Percentiles rank a stretch among this genome's conserved stretches.
phyloP scores from a whole-genome alignment of 2,329 filamentous ascomycete genomes.

The Ustulina deusta region DNA sequence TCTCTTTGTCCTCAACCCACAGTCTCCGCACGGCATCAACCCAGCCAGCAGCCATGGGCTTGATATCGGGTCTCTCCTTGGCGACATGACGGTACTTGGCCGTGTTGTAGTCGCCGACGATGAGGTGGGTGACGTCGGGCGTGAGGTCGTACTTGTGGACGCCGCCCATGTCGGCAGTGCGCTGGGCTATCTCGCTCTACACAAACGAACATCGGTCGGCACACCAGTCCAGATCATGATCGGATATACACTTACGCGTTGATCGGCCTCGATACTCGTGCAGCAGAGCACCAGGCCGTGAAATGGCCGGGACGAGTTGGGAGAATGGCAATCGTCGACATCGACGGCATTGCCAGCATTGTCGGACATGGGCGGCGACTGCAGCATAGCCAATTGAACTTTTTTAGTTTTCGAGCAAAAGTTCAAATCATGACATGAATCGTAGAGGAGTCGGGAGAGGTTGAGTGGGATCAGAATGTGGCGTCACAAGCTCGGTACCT shows the following conservation, averaged over 20 bases:
- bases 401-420: not conserved
- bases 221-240: not conserved
- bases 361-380: conserved; percentile 44
- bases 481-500: not conserved
- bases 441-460: not conserved
- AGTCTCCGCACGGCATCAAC: conserved; percentile 80
- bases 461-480: not conserved
- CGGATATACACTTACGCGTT: conserved; percentile 69
- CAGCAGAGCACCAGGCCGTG: conserved; percentile 84
- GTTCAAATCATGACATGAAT: conserved; percentile 29
- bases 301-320: conserved; percentile 73
- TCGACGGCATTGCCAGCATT: conserved; percentile 27
- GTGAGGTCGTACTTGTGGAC: conserved; percentile 90
- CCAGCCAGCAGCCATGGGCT: conserved; percentile 85
- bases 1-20: conserved; percentile 84
- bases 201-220: conserved; percentile 5
- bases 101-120: conserved; percentile 90
- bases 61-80: conserved; percentile 86
- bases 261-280: conserved; percentile 83
- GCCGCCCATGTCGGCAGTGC: conserved; percentile 85
- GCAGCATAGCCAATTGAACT: conserved; percentile 41
- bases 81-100: conserved; percentile 97
- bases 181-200: conserved; percentile 68
- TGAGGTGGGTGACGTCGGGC: conserved; percentile 93
- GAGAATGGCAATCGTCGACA: conserved; percentile 12